A percentile compares a stretch with the other conserved stretches of the same genome.
These are phyloP conservation scores for Dactylellina sp. DNA, from an alignment of 2,329 filamentous ascomycete species.

Conservation along the genomic window DNA sequence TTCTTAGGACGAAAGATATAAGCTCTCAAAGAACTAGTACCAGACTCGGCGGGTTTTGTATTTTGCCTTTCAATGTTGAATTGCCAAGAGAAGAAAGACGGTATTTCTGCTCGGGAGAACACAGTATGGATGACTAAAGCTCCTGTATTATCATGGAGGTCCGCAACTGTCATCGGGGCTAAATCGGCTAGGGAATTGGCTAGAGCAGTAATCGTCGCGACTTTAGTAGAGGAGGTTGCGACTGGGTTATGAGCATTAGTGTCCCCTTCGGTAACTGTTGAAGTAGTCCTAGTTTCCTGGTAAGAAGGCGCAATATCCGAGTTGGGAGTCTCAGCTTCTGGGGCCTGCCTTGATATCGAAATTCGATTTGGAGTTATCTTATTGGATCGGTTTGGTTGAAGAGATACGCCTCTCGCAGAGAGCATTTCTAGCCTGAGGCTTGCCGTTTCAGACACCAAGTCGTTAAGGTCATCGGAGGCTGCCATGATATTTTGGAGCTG, in stretches of 20 bases:
- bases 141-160: slow-evolving; percentile 9
- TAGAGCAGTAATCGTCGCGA: no score
- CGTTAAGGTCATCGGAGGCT: slow-evolving; percentile 11
- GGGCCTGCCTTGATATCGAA: no score
- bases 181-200: no score
- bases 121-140: slow-evolving; percentile 12
- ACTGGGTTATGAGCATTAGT: no score
- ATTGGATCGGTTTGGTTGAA: background rate
- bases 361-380: background rate
- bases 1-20: no score
- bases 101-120: slow-evolving; percentile 3
- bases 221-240: no score
- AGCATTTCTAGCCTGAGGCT: slow-evolving; percentile 18
- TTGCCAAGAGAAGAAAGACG: slow-evolving; percentile 15
- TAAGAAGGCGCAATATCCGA: no score
- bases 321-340: no score
- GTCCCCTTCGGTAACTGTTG: no score
- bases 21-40: background rate
- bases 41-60: background rate
- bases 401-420: slow-evolving; percentile 18
- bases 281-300: no score
- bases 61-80: slow-evolving; percentile 7
- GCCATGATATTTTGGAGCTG: slow-evolving; percentile 15
- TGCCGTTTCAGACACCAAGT: slow-evolving; percentile 6
- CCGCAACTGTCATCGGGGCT: background rate